These are phyloP conservation scores for Eutypella sp. DNA, from an alignment of 2,329 filamentous ascomycete genomes.

Conservation along the genomic window DNA sequence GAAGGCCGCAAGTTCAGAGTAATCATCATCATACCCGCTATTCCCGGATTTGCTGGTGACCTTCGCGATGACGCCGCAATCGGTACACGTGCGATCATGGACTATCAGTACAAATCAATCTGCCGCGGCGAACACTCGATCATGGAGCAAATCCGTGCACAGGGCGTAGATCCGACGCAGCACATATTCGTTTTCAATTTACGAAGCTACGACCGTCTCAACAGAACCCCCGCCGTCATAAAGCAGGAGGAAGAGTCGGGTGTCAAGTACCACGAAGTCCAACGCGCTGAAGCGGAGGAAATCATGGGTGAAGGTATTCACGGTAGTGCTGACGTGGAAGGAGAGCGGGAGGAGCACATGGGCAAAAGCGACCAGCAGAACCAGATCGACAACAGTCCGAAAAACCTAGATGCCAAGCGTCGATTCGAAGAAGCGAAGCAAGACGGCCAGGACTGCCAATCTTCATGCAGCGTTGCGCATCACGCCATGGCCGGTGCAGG, in stretches of 20 bases:
- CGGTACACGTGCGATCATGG: conserved; percentile 93
- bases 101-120: conserved; percentile 97
- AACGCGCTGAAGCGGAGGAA: conserved; percentile 82
- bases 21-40: conserved; percentile 83
- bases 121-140: conserved; percentile 89
- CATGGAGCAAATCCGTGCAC: conserved; percentile 67
- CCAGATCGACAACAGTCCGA: conserved; percentile 26
- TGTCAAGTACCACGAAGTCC: conserved; percentile 78
- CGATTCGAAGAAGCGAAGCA: conserved; percentile 47
- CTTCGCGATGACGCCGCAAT: conserved; percentile 75
- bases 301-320: conserved; percentile 75
- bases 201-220: conserved; percentile 85
- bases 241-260: conserved; percentile 77
- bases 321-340: conserved; percentile 43
- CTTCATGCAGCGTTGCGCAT: conserved; percentile 58
- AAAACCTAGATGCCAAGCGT: conserved; percentile 42
- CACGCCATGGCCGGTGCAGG: conserved; percentile 71
- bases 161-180: conserved; percentile 71
- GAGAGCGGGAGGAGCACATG: conserved; percentile 46
- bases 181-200: conserved; percentile 94
- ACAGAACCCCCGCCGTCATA: conserved; percentile 69
- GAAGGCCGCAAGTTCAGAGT: conserved; percentile 85
- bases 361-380: conserved; percentile 34
- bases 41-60: conserved; percentile 93
- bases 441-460: conserved; percentile 30